phyloP scores from a whole-genome alignment of 1,139 yeast species.

The Taphrina pruni region DNA sequence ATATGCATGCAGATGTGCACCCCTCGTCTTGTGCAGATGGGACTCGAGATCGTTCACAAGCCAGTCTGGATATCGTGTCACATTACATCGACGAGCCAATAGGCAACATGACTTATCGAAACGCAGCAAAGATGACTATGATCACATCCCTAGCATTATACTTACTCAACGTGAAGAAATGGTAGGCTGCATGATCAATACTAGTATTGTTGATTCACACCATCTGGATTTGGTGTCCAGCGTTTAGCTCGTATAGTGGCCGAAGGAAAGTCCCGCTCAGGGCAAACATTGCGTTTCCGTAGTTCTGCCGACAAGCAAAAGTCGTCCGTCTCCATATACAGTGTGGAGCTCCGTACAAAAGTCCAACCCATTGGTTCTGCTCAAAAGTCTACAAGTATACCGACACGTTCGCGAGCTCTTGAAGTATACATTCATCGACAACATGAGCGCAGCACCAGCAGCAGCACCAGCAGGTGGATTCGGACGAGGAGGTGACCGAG shows the following conservation, averaged over 20 bases:
- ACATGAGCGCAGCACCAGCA: conserved; percentile 41
- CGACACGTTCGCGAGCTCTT: neutral
- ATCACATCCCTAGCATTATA: too few species aligned
- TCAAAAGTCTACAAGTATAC: conserved; percentile 18
- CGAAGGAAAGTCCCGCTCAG: conserved; percentile 1
- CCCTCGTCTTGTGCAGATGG: neutral
- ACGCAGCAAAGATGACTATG: too few species aligned
- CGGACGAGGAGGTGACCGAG: conserved; percentile 39
- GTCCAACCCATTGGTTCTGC: conserved; percentile 7
- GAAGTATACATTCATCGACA: conserved; percentile 1
- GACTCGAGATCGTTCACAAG: neutral
- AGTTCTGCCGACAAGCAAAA: conserved; percentile 1
- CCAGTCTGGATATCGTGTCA: neutral
- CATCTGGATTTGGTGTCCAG: too few species aligned
- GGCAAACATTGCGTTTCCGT: neutral
- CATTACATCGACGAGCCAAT: too few species aligned
- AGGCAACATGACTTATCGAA: too few species aligned
- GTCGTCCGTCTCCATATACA: conserved; percentile 2
- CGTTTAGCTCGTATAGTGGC: conserved; percentile 1
- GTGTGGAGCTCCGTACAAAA: conserved; percentile 8
- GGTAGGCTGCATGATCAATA: too few species aligned
- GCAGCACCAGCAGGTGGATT: conserved; percentile 39
- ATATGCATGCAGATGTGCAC: too few species aligned
- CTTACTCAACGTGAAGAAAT: too few species aligned
- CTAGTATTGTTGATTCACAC: too few species aligned